Conservation (phyloP, 345 rosid species). For the Dimocarpus longan region DNA sequence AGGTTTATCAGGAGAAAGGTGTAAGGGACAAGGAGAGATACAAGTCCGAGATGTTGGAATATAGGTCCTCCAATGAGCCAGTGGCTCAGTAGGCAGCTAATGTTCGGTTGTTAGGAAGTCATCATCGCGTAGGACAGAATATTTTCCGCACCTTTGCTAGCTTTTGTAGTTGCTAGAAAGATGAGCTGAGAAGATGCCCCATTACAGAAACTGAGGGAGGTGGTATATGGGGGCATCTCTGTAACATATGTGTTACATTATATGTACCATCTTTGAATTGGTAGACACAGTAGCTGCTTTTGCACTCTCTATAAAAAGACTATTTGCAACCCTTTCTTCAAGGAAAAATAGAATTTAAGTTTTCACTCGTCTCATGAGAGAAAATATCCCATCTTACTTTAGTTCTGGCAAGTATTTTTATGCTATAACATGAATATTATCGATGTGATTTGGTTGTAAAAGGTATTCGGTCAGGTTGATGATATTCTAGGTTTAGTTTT, state of each 20-base stretch:
- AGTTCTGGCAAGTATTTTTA: not conserved
- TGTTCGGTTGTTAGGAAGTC: not conserved
- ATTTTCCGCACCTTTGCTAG: not conserved
- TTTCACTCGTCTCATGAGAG: too few relatives aligned
- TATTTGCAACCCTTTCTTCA: not conserved
- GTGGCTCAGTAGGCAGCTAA: conserved; percentile 20
- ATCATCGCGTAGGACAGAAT: not conserved
- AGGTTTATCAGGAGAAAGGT: conserved; percentile 80
- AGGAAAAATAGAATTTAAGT: too few relatives aligned
- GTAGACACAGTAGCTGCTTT: not conserved
- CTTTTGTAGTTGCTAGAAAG: not conserved
- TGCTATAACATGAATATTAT: too few relatives aligned
- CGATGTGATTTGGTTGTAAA: too few relatives aligned
- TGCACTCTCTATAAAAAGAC: not conserved
- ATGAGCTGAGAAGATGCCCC: conserved; percentile 2
- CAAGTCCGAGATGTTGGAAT: conserved; percentile 65
- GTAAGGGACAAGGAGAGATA: conserved; percentile 74
- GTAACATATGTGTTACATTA: conserved; percentile 4
- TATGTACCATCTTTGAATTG: not conserved
- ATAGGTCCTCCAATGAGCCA: conserved; percentile 45
- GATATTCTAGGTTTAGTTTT: too few relatives aligned
- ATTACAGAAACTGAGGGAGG: not conserved
- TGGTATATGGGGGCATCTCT: not conserved
- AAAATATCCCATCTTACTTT: too few relatives aligned
- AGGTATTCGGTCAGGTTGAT: too few relatives aligned